Conservation (phyloP, 208 protist genomes). For the Leishmania amazonensis region DNA sequence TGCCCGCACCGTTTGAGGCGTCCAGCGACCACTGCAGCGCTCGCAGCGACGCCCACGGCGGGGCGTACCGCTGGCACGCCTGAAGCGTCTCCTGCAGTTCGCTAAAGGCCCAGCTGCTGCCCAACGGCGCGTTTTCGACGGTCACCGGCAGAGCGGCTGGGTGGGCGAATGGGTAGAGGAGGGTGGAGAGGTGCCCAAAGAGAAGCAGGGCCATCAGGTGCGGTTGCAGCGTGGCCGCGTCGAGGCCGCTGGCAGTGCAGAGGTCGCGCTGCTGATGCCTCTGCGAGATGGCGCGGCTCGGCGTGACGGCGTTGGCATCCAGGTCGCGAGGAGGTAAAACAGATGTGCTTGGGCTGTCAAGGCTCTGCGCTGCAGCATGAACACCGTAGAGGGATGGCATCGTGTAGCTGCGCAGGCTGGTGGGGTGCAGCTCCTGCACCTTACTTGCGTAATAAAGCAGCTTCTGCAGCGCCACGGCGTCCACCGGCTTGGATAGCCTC, state of each 20-base stretch:
- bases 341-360: background rate
- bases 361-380: background rate
- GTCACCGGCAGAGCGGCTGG: slow-evolving; percentile 23
- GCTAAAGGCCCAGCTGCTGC: slow-evolving; percentile 19
- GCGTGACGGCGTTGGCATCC: background rate
- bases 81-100: slow-evolving; percentile 23
- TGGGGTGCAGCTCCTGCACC: slow-evolving; percentile 31
- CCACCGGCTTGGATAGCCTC: background rate
- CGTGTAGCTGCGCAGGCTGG: slow-evolving; percentile 35
- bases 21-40: slow-evolving; percentile 47
- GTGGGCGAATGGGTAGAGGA: slow-evolving; percentile 42
- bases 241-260: slow-evolving; percentile 28
- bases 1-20: slow-evolving; percentile 50
- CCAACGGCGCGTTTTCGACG: slow-evolving; percentile 26
- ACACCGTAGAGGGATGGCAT: slow-evolving; percentile 26
- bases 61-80: slow-evolving; percentile 30
- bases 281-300: slow-evolving; percentile 5
- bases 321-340: background rate
- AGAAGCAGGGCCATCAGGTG: slow-evolving; percentile 27
- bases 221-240: slow-evolving; percentile 8
- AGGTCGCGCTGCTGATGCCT: slow-evolving; percentile 22
- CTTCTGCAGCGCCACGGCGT: slow-evolving; percentile 21
- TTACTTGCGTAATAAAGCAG: slow-evolving; percentile 36
- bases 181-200: slow-evolving; percentile 27
- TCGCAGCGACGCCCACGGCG: slow-evolving; percentile 47